Base-by-base conservation (phyloP, 352 stramenopile genomes). In the Phytophthora brassicae region DNA sequence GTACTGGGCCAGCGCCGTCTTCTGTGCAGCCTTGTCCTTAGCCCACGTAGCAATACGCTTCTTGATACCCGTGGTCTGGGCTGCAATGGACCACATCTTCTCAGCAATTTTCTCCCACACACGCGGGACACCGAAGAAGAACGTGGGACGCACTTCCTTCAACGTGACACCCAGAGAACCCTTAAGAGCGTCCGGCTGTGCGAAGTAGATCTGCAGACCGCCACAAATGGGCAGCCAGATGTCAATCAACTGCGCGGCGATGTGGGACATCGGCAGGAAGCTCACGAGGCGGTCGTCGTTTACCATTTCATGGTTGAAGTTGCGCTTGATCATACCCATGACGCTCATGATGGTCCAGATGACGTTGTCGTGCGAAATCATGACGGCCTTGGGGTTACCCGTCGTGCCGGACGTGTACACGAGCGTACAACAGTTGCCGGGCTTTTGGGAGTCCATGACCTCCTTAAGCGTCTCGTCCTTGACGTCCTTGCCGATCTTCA, bases 341-440 rank as follows among this genome's bases (percentile, higher is more conserved):
- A 95, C 80, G 44, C 72, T 82, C 35, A 68, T 52, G 46, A 91
- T 85, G 19, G 85, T 96, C 86, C 85, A 97, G 6, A 84, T 84
- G 12, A 98, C 74, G 70, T 98, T 98, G 74, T 98, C 93, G 78
- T 98, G 90, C 44, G 87, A 97, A 57, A 98, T 93, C 94, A 98
- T 98, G 23, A 98, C 95, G 22, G 90, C 94, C 77, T 98, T 98
- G n/a, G 95, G 95, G 60, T 89, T 71, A 26, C 95, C 90, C 16
- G 95, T 98, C 58, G 94, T 98, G 60, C 95, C 95, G 24, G 88
- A 97, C 51, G 94, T 98, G 79, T 98, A 98, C 60, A 98, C 97
- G 45, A 98, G 75, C 57, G 89, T 88, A 69, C 82, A 91, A 70
- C 88, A 96, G 66, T 96, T 77, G 35, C 87, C 86, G 0, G 90